Base-by-base conservation (phyloP, 2,329 filamentous ascomycete genomes). In the Byssoonygena ceratinophila region DNA sequence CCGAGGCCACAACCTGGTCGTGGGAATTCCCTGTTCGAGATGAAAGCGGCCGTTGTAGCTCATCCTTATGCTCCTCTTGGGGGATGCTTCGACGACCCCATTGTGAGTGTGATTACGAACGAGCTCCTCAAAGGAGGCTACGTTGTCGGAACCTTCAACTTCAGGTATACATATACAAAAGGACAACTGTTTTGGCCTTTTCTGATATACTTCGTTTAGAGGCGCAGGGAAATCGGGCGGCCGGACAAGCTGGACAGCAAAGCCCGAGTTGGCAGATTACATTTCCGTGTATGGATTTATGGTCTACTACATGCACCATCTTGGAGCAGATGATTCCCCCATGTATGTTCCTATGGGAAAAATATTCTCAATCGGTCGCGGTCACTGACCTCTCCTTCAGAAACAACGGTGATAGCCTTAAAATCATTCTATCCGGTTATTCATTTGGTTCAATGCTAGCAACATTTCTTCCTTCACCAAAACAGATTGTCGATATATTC, bases 11-110 rank as follows among this genome's bases (percentile, higher is more conserved):
- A 40, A 55, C 55, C 63, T 54, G 43, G 52, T 54, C 31, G 2
- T 22, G 37, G 16, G 14, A 27, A 25, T 18, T 20, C 22, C 16
- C 23, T 16, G 14, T 14, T 31, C 11, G 6, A 25, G 8, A 51
- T 40, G 16, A 74, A 68, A 55, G 79, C 75, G 2, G 81, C 82
- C 0, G 74, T 95, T 2, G 72, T 97, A 36, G 90, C 90, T 11
- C 92, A 97, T 67, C 91, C 92, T 0, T 97, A 97, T 64, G 88
- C 87, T 31, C 83, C 87, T 0, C 73, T 97, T 48, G 92, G 92
- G 3, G 92, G 91, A 4, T 82, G 75, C 66, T 92, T 82, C 64
- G 87, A 97, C 64, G 90, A 97, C 64, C 78, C 79, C 0, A 76
- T 95, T 0, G 84, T 97, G 1, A 75, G 79, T n/a, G 73, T 80